Evolutionary conservation across 768 basidiomycete genomes (phyloP).

Genomic region (Podaxis sp.): DNA sequence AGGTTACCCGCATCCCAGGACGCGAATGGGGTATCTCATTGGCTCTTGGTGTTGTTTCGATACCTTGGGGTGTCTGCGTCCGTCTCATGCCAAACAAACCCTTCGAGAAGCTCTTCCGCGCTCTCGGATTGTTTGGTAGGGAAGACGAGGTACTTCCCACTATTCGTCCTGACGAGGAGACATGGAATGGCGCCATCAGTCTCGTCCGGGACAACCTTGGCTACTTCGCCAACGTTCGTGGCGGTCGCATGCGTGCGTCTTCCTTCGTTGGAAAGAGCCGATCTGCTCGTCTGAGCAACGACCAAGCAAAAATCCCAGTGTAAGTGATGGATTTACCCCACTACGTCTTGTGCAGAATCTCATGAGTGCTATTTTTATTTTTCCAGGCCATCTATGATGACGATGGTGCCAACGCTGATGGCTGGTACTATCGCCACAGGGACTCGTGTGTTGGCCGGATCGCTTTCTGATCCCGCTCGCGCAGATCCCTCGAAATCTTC

Average conservation of each 20-base stretch:
- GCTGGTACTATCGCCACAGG: conserved; percentile 54
- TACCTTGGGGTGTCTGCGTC: conserved; percentile 82
- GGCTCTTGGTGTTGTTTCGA: conserved; percentile 79
- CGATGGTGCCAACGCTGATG: conserved; percentile 49
- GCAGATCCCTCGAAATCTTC: conserved; percentile 77
- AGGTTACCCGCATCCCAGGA: conserved; percentile 73
- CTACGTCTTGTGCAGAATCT: background rate
- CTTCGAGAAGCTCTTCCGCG: conserved; percentile 53
- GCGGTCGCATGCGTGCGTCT: conserved; percentile 83
- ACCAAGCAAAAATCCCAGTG: conserved; percentile 49
- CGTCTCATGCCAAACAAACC: conserved; percentile 79
- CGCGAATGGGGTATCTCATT: conserved; percentile 94
- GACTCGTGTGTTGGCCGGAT: conserved; percentile 51
- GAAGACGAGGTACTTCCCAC: conserved; percentile 65
- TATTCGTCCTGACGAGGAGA: conserved; percentile 50
- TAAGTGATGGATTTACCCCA: conserved; percentile 16
- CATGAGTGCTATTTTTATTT: conserved; percentile 8
- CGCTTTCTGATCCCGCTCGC: conserved; percentile 70
- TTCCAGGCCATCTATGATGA: conserved; percentile 31
- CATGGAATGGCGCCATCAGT: conserved; percentile 78
- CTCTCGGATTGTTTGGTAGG: conserved; percentile 55
- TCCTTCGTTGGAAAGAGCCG: conserved; percentile 83
- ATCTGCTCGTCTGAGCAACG: conserved; percentile 47
- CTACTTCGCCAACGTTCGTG: conserved; percentile 79
- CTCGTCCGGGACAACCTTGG: conserved; percentile 82